Conservation (phyloP, 306 rosid species). For the Inga laurina region DNA sequence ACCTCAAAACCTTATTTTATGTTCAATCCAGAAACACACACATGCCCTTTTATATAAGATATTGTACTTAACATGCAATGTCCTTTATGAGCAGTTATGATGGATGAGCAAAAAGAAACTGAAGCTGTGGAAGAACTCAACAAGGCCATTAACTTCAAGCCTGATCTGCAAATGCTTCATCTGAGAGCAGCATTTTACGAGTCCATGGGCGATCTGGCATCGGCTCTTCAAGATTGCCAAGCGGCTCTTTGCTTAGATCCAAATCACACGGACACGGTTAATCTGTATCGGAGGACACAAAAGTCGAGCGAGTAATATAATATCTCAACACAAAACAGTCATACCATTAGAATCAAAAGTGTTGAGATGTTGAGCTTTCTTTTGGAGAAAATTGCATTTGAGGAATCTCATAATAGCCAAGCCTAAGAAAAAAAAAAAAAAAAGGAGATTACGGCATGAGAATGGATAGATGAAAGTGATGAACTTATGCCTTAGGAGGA, state of each 20-base stretch:
- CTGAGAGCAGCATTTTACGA: slow-evolving; percentile 84
- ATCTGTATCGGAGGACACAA: slow-evolving; percentile 55
- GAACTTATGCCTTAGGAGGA: slow-evolving; percentile 20
- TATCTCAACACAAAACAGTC: neutral
- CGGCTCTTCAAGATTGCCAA: slow-evolving; percentile 68
- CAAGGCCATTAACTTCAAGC: slow-evolving; percentile 76
- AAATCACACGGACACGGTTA: slow-evolving; percentile 64
- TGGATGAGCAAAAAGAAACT: slow-evolving; percentile 84
- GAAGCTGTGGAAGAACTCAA: slow-evolving; percentile 80
- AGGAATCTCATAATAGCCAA: neutral
- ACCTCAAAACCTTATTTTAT: neutral
- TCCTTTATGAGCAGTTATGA: slow-evolving; percentile 59
- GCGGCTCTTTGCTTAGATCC: slow-evolving; percentile 87
- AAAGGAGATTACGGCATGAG: neutral
- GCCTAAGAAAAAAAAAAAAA: neutral
- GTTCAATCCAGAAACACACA: neutral
- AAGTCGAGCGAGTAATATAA: slow-evolving; percentile 32
- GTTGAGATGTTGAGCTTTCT: slow-evolving; percentile 12
- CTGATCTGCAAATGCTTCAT: slow-evolving; percentile 84
- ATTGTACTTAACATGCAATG: slow-evolving; percentile 35
- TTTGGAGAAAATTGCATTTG: slow-evolving; percentile 4
- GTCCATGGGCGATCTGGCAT: slow-evolving; percentile 56
- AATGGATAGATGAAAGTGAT: slow-evolving; percentile 8
- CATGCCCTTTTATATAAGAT: slow-evolving; percentile 5
- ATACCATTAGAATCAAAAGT: neutral